Base-by-base conservation (phyloP, 1,284 basidiomycete species). In the Trametes sp. region DNA sequence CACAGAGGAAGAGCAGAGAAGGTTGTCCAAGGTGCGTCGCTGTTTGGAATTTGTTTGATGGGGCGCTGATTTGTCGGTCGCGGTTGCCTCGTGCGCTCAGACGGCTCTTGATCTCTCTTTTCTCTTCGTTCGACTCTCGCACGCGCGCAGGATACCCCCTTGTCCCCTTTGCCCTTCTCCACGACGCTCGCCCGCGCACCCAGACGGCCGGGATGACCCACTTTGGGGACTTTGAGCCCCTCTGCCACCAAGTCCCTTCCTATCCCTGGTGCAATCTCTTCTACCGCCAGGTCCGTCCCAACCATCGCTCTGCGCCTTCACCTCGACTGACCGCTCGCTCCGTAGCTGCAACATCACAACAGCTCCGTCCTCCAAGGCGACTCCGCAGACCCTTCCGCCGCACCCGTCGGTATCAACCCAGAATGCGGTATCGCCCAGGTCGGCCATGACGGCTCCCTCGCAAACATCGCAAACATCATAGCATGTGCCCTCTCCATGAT, bases 261-360 rank as follows among this genome's bases (percentile, higher is more conserved):
- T 89, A 89, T 69, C 79, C 87, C 0, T 88, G 87, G 87, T 89
- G 87, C 73, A 89, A 89, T 69, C 84, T 89, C 68, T 90, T 90
- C 75, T 88, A 87, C 72, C 81, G 81, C 64, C 88, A 89, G 79
- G 87, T 74, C 6, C 33, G 35, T 61, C 53, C 29, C 64, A 23
- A 31, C 54, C 57, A 38, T 29, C 57, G 24, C n/a, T 52, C 52
- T 28, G 52, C 45, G 24, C 54, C 24, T 44, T 38, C 41, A 28
- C 55, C 41, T 29, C 50, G 28, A 21, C 28, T 49, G 28, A 49
- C 28, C 14, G 36, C 49, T 19, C 14, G 28, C 23, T 11, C 21
- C 33, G 2, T 66, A 83, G 75, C 75, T 84, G 24, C 69, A 78
- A 66, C 62, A 74, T 36, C 70, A 75, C 57, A 64, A 76, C 38